Evolutionary conservation across 2,329 filamentous ascomycete species (phyloP).

Genomic region (Colletotrichum sp.): DNA sequence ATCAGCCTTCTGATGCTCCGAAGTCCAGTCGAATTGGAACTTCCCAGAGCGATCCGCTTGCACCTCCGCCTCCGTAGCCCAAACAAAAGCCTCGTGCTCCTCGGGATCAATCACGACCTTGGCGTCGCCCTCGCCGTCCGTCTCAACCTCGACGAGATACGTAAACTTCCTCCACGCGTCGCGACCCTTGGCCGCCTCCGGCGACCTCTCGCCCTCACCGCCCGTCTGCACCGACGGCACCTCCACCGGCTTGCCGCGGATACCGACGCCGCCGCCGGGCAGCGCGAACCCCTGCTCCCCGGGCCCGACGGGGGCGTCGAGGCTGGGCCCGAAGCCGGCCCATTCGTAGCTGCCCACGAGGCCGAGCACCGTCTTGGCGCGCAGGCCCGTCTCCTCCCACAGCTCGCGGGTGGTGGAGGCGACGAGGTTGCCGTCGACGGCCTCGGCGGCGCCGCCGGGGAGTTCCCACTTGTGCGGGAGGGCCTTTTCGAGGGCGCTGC

Average conservation of each 20-base stretch:
- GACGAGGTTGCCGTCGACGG: conserved; percentile 47
- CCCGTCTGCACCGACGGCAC: conserved; percentile 8
- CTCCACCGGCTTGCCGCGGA: neutral
- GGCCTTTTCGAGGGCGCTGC: conserved; percentile 38
- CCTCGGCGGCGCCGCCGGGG: conserved; percentile 47
- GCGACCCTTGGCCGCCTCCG: neutral
- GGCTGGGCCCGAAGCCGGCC: conserved; percentile 5
- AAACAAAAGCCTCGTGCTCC: conserved; percentile 44
- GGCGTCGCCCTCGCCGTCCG: neutral
- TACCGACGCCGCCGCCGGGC: neutral
- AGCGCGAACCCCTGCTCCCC: conserved; percentile 15
- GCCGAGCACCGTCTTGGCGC: conserved; percentile 42
- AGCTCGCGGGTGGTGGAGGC: conserved; percentile 52
- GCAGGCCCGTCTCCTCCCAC: conserved; percentile 54
- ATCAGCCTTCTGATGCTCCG: conserved; percentile 18
- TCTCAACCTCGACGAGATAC: conserved; percentile 37
- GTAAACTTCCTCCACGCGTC: conserved; percentile 37
- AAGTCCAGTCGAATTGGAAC: conserved; percentile 16
- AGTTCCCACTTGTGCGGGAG: conserved; percentile 49
- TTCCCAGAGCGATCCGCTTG: conserved; percentile 2
- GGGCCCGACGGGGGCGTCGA: conserved; percentile 3
- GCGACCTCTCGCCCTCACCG: conserved; percentile 2
- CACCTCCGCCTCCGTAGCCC: conserved; percentile 44
- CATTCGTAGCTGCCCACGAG: conserved; percentile 34
- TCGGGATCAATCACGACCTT: conserved; percentile 36